These are phyloP conservation scores for Fomitopsis pinicola DNA, from an alignment of 1,284 basidiomycete genomes.

Conservation along the genomic window DNA sequence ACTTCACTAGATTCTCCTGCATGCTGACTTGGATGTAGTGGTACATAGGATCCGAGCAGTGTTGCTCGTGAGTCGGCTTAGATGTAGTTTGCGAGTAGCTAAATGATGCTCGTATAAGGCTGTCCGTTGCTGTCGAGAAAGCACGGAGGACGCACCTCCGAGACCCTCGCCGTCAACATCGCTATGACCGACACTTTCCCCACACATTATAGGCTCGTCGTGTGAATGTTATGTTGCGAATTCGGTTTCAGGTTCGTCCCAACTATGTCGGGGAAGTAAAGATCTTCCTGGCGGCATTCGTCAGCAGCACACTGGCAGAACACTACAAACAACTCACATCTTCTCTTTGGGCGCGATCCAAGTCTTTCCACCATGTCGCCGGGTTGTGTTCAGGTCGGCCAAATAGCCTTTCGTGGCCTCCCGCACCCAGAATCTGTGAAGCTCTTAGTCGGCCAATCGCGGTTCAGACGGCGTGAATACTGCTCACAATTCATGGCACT, in stretches of 20 bases:
- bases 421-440: constrained; percentile 72
- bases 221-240: constrained; percentile 61
- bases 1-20: constrained; percentile 90
- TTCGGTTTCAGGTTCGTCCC: constrained; percentile 69
- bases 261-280: constrained; percentile 88
- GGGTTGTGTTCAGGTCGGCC: constrained; percentile 81
- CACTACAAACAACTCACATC: constrained; percentile 54
- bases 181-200: constrained; percentile 79
- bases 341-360: constrained; percentile 90
- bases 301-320: not conserved
- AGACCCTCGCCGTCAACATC: constrained; percentile 80
- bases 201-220: constrained; percentile 72
- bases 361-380: constrained; percentile 87
- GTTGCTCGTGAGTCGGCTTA: constrained; percentile 59
- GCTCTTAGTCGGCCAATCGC: too few species aligned
- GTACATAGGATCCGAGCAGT: constrained; percentile 62
- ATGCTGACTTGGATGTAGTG: constrained; percentile 86
- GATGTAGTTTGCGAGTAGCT: constrained; percentile 80
- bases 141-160: constrained; percentile 59
- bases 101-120: not conserved
- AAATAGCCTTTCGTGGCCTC: constrained; percentile 90
- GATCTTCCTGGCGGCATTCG: constrained; percentile 57
- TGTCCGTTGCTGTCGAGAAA: not conserved
- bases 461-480: not conserved
- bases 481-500: constrained; percentile 74